phyloP scores from a whole-genome alignment of 1,139 yeast species.

The Saccharomyces hybrid region DNA sequence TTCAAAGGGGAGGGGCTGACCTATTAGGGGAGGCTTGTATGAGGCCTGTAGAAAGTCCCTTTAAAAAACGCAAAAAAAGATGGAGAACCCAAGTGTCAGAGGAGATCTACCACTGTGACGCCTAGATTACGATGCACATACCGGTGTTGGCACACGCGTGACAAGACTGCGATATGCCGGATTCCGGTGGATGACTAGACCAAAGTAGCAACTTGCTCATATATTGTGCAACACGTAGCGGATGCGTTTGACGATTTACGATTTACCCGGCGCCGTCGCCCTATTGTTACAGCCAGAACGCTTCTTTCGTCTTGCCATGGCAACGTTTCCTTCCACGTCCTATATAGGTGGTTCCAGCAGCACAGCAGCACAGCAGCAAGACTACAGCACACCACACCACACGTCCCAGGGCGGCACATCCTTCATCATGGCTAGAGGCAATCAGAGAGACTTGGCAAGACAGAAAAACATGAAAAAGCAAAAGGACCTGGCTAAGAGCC shows the following conservation, averaged over 20 bases:
- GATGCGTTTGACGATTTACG: background rate
- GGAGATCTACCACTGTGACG: background rate
- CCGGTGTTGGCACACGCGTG: background rate
- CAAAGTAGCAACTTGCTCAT: background rate
- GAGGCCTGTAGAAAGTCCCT: slow-evolving; percentile 2
- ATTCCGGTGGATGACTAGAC: background rate
- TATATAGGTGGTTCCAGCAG: background rate
- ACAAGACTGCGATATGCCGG: background rate
- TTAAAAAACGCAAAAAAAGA: slow-evolving; percentile 2
- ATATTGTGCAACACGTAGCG: too few relatives aligned
- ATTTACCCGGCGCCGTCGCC: background rate
- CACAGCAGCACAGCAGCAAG: background rate
- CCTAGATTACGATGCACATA: background rate
- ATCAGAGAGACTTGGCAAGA: slow-evolving; percentile 91
- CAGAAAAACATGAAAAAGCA: slow-evolving; percentile 79
- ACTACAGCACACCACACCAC: background rate
- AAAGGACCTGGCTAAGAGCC: slow-evolving; percentile 50
- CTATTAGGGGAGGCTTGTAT: slow-evolving; percentile 5
- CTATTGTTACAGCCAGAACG: background rate
- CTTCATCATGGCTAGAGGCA: slow-evolving; percentile 78
- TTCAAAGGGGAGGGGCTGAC: slow-evolving; percentile 1
- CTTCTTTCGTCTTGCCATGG: background rate
- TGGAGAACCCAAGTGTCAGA: slow-evolving; percentile 4
- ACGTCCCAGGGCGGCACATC: background rate
- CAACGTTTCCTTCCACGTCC: background rate